Evolutionary conservation across 495 filamentous ascomycete genomes (phyloP).

Genomic region (Symbiotaphrina buchneri): DNA sequence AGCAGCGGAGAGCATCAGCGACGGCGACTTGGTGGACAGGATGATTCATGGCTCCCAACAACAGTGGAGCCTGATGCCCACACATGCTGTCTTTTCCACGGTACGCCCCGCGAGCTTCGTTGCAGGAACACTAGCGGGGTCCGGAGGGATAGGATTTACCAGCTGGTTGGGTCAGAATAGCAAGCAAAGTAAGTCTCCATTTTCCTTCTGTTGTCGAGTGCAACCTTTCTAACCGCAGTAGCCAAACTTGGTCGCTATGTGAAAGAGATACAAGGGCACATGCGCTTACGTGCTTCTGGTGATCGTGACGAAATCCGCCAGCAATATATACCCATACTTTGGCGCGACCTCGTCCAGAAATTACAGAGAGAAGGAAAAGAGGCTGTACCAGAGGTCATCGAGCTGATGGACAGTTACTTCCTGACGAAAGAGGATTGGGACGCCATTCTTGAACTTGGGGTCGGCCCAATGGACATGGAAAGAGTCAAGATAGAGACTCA

Average conservation of each 20-base stretch:
- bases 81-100: slow-evolving; percentile 90
- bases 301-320: slow-evolving; percentile 88
- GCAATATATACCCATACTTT: slow-evolving; percentile 81
- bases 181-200: slow-evolving; percentile 34
- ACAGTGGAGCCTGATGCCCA: slow-evolving; percentile 95
- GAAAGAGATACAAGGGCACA: slow-evolving; percentile 92
- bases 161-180: slow-evolving; percentile 90
- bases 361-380: slow-evolving; percentile 56
- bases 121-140: slow-evolving; percentile 44
- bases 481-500: slow-evolving; percentile 57
- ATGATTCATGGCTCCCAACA: slow-evolving; percentile 98
- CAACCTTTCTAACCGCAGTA: slow-evolving; percentile 8
- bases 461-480: slow-evolving; percentile 60
- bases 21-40: slow-evolving; percentile 86
- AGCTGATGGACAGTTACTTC: slow-evolving; percentile 93
- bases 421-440: slow-evolving; percentile 93
- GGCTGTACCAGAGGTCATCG: slow-evolving; percentile 47
- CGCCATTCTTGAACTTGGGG: slow-evolving; percentile 70
- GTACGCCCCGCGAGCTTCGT: slow-evolving; percentile 78
- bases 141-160: slow-evolving; percentile 44
- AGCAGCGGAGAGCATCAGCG: slow-evolving; percentile 86
- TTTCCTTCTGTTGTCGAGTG: not conserved
- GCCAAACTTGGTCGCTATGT: slow-evolving; percentile 64
- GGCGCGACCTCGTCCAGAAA: slow-evolving; percentile 52
- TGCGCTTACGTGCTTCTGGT: slow-evolving; percentile 79